These are phyloP conservation scores for Alternaria sp. DNA, from an alignment of 2,329 filamentous ascomycete genomes.

Conservation along the genomic window DNA sequence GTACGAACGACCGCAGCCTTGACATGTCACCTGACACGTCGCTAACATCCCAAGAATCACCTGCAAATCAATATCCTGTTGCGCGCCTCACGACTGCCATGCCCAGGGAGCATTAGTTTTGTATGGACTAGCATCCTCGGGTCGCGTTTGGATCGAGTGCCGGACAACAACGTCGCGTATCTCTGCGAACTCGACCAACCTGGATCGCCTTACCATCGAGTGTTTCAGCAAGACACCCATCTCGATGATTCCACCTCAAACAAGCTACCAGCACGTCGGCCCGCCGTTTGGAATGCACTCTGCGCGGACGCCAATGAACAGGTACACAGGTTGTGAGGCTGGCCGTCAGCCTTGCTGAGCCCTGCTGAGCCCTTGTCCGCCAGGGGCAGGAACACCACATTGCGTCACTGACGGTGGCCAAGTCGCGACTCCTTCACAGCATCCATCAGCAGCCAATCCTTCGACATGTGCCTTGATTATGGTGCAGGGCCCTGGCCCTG, in stretches of 20 bases:
- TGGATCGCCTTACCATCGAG: no score
- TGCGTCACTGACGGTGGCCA: conserved; percentile 36
- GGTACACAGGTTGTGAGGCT: conserved; percentile 20
- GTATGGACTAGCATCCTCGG: neutral
- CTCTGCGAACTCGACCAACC: neutral
- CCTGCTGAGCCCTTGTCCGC: conserved; percentile 29
- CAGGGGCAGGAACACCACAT: conserved; percentile 30
- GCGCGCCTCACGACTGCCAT: neutral
- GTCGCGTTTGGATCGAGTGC: neutral
- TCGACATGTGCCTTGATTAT: conserved; percentile 36
- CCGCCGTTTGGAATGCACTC: conserved; percentile 22
- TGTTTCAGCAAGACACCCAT: neutral
- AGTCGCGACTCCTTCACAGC: conserved; percentile 37
- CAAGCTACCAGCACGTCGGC: conserved; percentile 8
- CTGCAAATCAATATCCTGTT: neutral
- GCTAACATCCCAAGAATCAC: neutral
- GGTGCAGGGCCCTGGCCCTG: conserved; percentile 21
- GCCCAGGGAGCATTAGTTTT: neutral
- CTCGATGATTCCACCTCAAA: neutral
- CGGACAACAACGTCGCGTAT: neutral
- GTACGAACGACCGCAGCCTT: neutral
- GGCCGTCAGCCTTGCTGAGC: conserved; percentile 25
- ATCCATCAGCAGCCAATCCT: conserved; percentile 26
- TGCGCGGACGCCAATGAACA: conserved; percentile 15
- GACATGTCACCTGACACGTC: neutral